Percentiles rank a stretch among this genome's conserved stretches.
Conservation (phyloP, 208 protist species). For the Acanthamoeba castellanii region DNA sequence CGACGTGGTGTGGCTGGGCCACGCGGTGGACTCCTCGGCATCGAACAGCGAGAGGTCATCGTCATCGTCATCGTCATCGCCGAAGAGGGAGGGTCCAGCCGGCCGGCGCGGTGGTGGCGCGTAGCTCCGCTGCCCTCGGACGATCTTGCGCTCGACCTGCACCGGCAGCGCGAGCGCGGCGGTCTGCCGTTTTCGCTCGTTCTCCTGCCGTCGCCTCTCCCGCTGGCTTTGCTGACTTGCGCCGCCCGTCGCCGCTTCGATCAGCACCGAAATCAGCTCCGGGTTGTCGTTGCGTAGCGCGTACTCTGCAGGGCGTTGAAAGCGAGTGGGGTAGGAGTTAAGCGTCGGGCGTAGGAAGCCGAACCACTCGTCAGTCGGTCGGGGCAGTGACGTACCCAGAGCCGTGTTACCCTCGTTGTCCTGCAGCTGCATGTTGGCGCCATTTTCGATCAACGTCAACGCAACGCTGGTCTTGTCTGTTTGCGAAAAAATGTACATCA, state of each 20-base stretch:
- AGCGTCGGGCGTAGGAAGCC: background rate
- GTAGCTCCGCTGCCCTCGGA: background rate
- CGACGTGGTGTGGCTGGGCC: background rate
- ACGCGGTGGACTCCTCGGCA: background rate
- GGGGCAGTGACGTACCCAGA: background rate
- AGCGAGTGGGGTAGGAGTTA: background rate
- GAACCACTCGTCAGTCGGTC: background rate
- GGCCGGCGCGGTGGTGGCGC: background rate
- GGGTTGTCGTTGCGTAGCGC: conserved; percentile 31
- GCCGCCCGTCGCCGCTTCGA: conserved; percentile 24
- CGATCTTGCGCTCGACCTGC: conserved; percentile 16
- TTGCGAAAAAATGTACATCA: background rate
- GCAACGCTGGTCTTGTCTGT: conserved; percentile 37
- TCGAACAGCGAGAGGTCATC: background rate
- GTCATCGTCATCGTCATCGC: background rate
- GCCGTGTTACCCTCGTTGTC: conserved; percentile 41
- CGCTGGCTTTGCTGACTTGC: background rate
- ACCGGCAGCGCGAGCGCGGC: background rate
- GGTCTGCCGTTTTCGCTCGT: conserved; percentile 30
- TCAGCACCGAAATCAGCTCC: conserved; percentile 58
- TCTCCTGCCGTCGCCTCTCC: background rate
- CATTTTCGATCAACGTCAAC: conserved; percentile 15
- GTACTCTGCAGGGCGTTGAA: background rate
- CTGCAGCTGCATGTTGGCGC: background rate
- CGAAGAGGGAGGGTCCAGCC: background rate